phyloP scores from a whole-genome alignment of 1,284 basidiomycete genomes.

The Tilletia caries region DNA sequence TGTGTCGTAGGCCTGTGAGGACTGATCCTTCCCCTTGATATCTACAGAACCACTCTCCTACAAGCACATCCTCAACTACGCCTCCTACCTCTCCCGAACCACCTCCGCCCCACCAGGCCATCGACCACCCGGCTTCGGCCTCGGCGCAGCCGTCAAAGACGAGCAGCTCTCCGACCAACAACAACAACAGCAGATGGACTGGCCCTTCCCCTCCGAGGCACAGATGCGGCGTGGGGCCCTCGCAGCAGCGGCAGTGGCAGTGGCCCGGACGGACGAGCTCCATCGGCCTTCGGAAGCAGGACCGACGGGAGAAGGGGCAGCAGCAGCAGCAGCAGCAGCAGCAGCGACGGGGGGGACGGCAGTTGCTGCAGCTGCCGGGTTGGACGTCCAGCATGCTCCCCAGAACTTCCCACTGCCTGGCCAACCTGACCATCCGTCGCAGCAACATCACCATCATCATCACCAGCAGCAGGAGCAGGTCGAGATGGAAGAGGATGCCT shows the following conservation, averaged over 20 bases:
- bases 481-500: neutral
- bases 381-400: neutral
- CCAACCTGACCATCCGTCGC: neutral
- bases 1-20: neutral
- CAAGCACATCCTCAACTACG: conserved; percentile 5
- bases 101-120: conserved; percentile 6
- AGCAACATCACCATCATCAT: conserved; percentile 5
- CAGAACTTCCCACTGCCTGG: conserved; percentile 4
- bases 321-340: neutral
- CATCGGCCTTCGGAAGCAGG: neutral
- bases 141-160: neutral
- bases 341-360: too few species aligned
- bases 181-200: neutral
- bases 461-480: neutral
- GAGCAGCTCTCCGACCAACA: neutral
- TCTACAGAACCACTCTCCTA: conserved; percentile 3
- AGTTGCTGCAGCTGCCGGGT: neutral
- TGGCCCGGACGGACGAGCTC: neutral
- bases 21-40: neutral
- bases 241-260: neutral
- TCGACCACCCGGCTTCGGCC: neutral
- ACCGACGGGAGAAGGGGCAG: neutral
- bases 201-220: conserved; percentile 10
- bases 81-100: conserved; percentile 8
- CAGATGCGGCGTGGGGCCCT: conserved; percentile 10